Evolutionary conservation across 345 rosid species (phyloP), one percentile per base, ranked within the genome.

Genomic region (Salix arbutifolia): DNA sequence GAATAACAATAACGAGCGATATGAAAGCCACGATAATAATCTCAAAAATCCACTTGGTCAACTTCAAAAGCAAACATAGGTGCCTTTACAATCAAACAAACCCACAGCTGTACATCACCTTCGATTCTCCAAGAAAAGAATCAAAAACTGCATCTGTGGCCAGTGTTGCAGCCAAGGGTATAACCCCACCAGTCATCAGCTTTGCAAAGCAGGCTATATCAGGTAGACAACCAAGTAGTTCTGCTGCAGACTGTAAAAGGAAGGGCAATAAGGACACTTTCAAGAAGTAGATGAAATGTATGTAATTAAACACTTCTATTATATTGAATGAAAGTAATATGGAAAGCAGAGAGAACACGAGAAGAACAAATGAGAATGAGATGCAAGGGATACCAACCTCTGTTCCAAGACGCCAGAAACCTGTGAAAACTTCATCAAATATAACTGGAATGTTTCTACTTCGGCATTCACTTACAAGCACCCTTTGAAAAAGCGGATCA

Each of bases 151-250:
- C 88, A n/a, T 87, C 82, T 18, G 97, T 83, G 25, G 96, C 96
- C 83, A 96, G 82, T 65, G 99, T 96, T 68, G 74, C 95, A 76
- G 98, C 92, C 83, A 96, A 83, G n/a, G 99, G 97, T 78, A 96
- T 77, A 73, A 96, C 80, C 75, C 98, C 98, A 44, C 92, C 97
- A 42, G 99, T 96, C 91, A 96, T 82, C 84, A 96, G 86, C 82
- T 96, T 96, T 5, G 87, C 99, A 48, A 78, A 96, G 88, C 99
- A 96, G 33, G 99, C 94, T 85, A 96, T 93, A 83, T 96, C 99
- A 72, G 99, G 98, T 65, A 81, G 74, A 84, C 93, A 86, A 31
- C 91, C 89, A 60, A 96, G 94, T 58, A 93, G 88, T 74, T 90
- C 95, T 71, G 92, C 85, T 69, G 98, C 90, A 81, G 91, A 80